Evolutionary conservation across 208 protist species (phyloP).

Genomic region (Crithidia brevicula): DNA sequence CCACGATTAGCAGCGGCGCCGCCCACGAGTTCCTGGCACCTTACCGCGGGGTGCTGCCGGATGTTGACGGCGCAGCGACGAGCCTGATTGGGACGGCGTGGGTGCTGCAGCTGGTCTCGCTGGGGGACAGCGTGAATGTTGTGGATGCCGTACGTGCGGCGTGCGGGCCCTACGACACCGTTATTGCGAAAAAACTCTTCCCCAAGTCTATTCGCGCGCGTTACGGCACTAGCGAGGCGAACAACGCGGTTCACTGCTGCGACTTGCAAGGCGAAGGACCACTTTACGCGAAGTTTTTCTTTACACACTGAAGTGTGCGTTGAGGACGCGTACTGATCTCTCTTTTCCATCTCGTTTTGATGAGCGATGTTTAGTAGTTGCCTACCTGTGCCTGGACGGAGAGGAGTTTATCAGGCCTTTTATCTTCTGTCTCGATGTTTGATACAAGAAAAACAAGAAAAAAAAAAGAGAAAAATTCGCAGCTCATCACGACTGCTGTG

Average conservation of each 20-base stretch:
- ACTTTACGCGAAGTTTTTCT: constrained; percentile 85
- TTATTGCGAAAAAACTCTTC: constrained; percentile 83
- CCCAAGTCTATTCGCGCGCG: constrained; percentile 88
- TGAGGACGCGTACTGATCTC: not conserved
- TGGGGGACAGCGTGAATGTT: constrained; percentile 44
- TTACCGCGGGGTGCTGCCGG: constrained; percentile 81
- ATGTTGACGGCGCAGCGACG: constrained; percentile 52
- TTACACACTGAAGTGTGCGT: constrained; percentile 30
- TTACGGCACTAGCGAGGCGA: constrained; percentile 77
- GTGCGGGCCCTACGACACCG: constrained; percentile 84
- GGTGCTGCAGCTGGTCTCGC: constrained; percentile 78
- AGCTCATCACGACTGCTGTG: no score
- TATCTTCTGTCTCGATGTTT: not conserved
- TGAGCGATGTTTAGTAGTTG: not conserved
- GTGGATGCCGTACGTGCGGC: constrained; percentile 59
- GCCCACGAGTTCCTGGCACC: constrained; percentile 67
- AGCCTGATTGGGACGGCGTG: constrained; percentile 69
- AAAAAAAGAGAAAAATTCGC: not conserved
- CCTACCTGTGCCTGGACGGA: no score
- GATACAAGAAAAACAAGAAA: not conserved
- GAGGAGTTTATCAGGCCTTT: no score
- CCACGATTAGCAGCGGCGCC: constrained; percentile 53
- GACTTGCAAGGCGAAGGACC: constrained; percentile 93
- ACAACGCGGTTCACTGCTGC: constrained; percentile 96
- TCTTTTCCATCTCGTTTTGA: not conserved